Conservation (phyloP, 1,284 basidiomycete genomes). For the Cutaneotrichosporon cutaneum region DNA sequence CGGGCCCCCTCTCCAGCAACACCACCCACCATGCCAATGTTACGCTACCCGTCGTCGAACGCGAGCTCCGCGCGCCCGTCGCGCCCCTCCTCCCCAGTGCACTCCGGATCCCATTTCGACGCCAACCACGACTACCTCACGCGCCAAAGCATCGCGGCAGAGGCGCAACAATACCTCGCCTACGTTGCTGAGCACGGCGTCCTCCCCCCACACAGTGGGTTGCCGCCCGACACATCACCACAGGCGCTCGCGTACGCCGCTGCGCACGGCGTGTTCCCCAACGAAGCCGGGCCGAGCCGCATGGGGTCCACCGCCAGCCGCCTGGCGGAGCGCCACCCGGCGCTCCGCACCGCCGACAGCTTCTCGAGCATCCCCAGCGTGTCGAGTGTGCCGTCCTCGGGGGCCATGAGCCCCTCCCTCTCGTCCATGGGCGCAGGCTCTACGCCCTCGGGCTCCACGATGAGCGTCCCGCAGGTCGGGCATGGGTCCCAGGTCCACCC, state of each 20-base stretch:
- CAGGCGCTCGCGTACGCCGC: neutral
- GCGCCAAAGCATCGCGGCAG: neutral
- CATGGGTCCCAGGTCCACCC: neutral
- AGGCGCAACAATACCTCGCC: neutral
- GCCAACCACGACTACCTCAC: neutral
- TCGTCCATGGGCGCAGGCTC: neutral
- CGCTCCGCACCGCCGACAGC: neutral
- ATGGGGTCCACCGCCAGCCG: neutral
- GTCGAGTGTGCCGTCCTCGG: neutral
- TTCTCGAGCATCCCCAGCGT: neutral
- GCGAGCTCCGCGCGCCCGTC: neutral
- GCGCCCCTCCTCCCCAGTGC: constrained; percentile 1
- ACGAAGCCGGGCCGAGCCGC: neutral
- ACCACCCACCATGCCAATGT: neutral
- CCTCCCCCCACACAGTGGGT: neutral
- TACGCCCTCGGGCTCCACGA: neutral
- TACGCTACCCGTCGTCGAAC: neutral
- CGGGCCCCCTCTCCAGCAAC: constrained; percentile 1
- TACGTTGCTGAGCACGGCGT: neutral
- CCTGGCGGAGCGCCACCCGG: neutral
- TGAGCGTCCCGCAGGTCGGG: neutral
- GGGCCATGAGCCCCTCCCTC: neutral
- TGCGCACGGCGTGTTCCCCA: constrained; percentile 5
- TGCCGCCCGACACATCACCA: neutral
- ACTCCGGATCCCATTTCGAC: neutral